Evolutionary conservation across 2,329 filamentous ascomycete species (phyloP).

Genomic region (Geosmithia morbida): DNA sequence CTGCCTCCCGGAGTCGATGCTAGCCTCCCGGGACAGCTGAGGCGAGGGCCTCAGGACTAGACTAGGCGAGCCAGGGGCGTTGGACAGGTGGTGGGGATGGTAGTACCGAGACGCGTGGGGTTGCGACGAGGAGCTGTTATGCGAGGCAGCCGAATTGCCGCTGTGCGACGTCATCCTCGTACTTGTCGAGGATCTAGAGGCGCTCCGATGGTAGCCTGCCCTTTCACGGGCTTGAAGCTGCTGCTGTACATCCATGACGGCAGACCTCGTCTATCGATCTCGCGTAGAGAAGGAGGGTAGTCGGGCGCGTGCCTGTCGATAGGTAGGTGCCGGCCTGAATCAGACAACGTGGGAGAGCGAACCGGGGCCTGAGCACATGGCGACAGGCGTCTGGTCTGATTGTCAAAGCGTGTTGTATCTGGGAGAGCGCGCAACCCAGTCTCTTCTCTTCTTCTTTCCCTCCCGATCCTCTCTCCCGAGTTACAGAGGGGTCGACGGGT

Average conservation of each 20-base stretch:
- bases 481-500: too few species aligned
- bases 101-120: conserved; percentile 20
- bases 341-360: not conserved
- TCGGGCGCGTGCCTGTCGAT: not conserved
- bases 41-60: conserved; percentile 24
- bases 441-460: not conserved
- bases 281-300: not conserved
- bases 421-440: too few species aligned
- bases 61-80: conserved; percentile 20
- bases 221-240: conserved; percentile 10
- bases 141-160: conserved; percentile 24
- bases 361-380: not conserved
- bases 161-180: conserved; percentile 25
- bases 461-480: too few species aligned
- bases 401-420: too few species aligned
- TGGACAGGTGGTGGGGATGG: conserved; percentile 23
- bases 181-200: conserved; percentile 30
- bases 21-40: conserved; percentile 25
- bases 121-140: conserved; percentile 20
- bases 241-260: conserved; percentile 14
- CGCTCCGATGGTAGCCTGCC: conserved; percentile 21
- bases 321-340: not conserved
- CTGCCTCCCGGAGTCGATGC: conserved; percentile 23
- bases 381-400: not conserved
- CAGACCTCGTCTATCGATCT: not conserved